These are phyloP conservation scores for Pterulicium gracile DNA, from an alignment of 1,284 basidiomycete genomes.

Conservation along the genomic window DNA sequence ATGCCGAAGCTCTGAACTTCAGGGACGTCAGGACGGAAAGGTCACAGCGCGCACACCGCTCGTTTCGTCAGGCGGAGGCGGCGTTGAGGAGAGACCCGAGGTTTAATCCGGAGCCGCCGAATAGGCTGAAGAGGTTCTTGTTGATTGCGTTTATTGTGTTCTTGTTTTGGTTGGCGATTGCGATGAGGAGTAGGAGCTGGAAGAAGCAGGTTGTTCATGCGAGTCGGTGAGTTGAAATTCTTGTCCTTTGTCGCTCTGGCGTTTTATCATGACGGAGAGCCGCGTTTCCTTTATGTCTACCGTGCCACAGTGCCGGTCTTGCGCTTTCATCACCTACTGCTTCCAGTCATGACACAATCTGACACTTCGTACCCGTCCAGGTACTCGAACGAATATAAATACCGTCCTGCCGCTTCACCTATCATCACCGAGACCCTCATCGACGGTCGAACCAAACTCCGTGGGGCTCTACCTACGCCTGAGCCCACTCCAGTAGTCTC, in stretches of 20 bases:
- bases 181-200: constrained; percentile 18
- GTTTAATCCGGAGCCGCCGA: constrained; percentile 32
- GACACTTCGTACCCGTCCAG: too few relatives aligned
- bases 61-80: too few relatives aligned
- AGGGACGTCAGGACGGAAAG: too few relatives aligned
- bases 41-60: too few relatives aligned
- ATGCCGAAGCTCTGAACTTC: too few relatives aligned
- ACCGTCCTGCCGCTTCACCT: constrained; percentile 57
- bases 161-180: constrained; percentile 33
- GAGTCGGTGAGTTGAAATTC: constrained; percentile 27
- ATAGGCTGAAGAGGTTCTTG: constrained; percentile 35
- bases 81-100: constrained; percentile 22
- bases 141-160: constrained; percentile 29
- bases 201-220: constrained; percentile 34
- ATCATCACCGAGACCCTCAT: constrained; percentile 50
- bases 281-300: neutral
- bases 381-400: constrained; percentile 56
- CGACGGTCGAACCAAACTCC: constrained; percentile 42
- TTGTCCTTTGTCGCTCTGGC: neutral
- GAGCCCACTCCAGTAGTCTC: constrained; percentile 12
- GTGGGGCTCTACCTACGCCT: constrained; percentile 38
- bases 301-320: constrained; percentile 3
- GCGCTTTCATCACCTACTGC: constrained; percentile 2
- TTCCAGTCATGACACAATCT: too few relatives aligned
- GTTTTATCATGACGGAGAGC: neutral